Evolutionary conservation across 2,329 filamentous ascomycete species (phyloP).

Genomic region (Pseudogymnoascus verrucosus): DNA sequence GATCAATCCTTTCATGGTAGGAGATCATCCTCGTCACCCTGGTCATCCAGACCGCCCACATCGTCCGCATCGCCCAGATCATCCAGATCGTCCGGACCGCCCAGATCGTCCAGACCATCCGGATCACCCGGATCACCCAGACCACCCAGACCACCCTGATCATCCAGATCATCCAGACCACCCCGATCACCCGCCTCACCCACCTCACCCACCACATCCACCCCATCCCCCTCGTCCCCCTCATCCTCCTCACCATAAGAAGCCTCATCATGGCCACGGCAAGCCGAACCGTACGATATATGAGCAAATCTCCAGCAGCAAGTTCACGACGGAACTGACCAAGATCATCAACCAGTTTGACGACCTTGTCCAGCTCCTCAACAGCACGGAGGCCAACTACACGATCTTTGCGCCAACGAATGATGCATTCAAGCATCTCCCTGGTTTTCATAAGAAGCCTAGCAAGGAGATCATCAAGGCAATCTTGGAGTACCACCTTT

Average conservation of each 20-base stretch:
- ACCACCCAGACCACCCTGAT: constrained; percentile 14
- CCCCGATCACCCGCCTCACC: not conserved
- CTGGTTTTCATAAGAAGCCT: constrained; percentile 47
- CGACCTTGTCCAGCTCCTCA: constrained; percentile 64
- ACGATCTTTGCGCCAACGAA: constrained; percentile 79
- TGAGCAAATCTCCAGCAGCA: constrained; percentile 65
- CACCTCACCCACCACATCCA: constrained; percentile 13
- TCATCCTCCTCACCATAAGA: constrained; percentile 23
- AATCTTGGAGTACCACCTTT: constrained; percentile 68
- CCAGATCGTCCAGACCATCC: constrained; percentile 20
- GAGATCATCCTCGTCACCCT: not conserved
- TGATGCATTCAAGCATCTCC: constrained; percentile 60
- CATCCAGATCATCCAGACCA: constrained; percentile 17
- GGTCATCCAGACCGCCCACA: not conserved
- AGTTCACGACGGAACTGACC: constrained; percentile 69
- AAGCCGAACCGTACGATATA: constrained; percentile 66
- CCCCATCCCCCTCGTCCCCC: constrained; percentile 25
- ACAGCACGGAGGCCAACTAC: constrained; percentile 64
- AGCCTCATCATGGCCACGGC: constrained; percentile 22
- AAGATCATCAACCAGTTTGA: constrained; percentile 66
- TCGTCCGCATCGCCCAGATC: not conserved
- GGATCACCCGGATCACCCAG: constrained; percentile 22
- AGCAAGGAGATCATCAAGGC: constrained; percentile 62
- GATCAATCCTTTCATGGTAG: constrained; percentile 20
- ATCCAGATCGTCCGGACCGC: not conserved